Percentiles rank a stretch among this genome's conserved stretches.
Conservation (phyloP, 345 rosid genomes). For the Arabidopsis suecica region DNA sequence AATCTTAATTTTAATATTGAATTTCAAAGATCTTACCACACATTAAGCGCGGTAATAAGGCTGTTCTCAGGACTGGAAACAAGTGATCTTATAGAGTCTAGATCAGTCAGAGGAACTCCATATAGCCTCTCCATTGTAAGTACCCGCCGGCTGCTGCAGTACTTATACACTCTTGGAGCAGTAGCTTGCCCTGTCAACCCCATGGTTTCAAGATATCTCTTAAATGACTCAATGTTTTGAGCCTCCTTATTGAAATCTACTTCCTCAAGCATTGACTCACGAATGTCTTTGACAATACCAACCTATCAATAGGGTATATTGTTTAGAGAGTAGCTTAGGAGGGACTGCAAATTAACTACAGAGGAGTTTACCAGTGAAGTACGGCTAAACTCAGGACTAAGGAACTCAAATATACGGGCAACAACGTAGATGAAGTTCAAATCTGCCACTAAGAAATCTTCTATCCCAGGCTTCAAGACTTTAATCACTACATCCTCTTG, state of each 20-base stretch:
- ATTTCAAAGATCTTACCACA: conserved; percentile 62
- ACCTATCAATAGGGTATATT: conserved; percentile 55
- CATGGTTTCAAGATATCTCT: conserved; percentile 82
- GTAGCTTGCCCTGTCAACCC: conserved; percentile 92
- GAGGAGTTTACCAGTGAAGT: conserved; percentile 72
- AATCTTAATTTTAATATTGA: conserved; percentile 13
- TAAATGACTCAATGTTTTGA: conserved; percentile 75
- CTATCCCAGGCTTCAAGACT: conserved; percentile 93
- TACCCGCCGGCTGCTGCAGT: conserved; percentile 83
- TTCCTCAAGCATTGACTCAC: conserved; percentile 98
- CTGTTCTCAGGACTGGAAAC: conserved; percentile 89
- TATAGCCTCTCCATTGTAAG: conserved; percentile 98
- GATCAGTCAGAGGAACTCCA: conserved; percentile 98
- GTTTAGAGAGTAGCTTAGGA: conserved; percentile 13
- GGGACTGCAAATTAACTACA: background rate
- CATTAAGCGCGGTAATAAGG: conserved; percentile 93
- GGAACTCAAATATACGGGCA: conserved; percentile 91
- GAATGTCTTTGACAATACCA: conserved; percentile 83
- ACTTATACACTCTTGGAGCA: conserved; percentile 83
- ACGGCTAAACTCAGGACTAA: conserved; percentile 86
- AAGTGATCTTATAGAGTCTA: conserved; percentile 86
- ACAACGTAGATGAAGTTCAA: conserved; percentile 85
- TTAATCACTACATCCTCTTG: conserved; percentile 91
- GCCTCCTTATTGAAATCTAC: conserved; percentile 94
- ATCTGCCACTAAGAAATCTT: conserved; percentile 91